These are phyloP conservation scores for Camellia sinensis DNA, from an alignment of 148 eudicot genomes.

Conservation along the genomic window DNA sequence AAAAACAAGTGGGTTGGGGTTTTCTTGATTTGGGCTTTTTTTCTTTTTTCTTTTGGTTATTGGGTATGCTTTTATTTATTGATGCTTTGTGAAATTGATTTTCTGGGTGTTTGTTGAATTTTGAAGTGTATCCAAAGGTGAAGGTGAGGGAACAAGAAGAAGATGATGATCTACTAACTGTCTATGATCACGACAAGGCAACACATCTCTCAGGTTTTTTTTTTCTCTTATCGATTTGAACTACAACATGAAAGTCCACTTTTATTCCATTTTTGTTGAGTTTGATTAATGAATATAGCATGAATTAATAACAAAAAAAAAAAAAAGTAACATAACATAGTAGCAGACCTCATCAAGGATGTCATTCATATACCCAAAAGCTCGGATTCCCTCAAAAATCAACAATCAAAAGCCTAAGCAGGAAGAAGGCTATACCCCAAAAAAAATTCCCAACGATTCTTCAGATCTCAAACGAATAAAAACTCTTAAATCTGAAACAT, in stretches of 20 bases:
- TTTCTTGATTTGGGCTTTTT: not conserved
- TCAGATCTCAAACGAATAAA: too few species aligned
- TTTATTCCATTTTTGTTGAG: not conserved
- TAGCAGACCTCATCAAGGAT: too few species aligned
- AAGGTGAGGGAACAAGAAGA: slow-evolving; percentile 51
- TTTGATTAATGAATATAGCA: too few species aligned
- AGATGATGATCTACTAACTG: slow-evolving; percentile 43
- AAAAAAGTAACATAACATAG: too few species aligned
- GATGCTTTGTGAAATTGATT: not conserved
- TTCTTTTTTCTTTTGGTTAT: not conserved
- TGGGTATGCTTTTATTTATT: not conserved
- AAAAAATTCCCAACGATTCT: too few species aligned
- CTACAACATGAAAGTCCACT: not conserved
- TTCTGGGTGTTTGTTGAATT: slow-evolving; percentile 7
- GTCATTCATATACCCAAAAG: too few species aligned
- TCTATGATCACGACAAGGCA: slow-evolving; percentile 11
- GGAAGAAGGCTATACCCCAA: too few species aligned
- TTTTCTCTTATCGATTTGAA: not conserved
- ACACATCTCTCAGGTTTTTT: slow-evolving; percentile 29
- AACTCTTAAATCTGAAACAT: too few species aligned
- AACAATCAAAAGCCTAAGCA: too few species aligned
- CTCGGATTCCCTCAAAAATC: too few species aligned
- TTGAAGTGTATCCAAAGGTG: slow-evolving; percentile 70
- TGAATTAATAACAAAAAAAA: too few species aligned
- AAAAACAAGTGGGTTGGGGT: slow-evolving; percentile 8